A percentile compares a stretch with the other conserved stretches of the same genome.
Evolutionary conservation across 352 stramenopile species (phyloP).

Genomic region (Lagenidium sp.): DNA sequence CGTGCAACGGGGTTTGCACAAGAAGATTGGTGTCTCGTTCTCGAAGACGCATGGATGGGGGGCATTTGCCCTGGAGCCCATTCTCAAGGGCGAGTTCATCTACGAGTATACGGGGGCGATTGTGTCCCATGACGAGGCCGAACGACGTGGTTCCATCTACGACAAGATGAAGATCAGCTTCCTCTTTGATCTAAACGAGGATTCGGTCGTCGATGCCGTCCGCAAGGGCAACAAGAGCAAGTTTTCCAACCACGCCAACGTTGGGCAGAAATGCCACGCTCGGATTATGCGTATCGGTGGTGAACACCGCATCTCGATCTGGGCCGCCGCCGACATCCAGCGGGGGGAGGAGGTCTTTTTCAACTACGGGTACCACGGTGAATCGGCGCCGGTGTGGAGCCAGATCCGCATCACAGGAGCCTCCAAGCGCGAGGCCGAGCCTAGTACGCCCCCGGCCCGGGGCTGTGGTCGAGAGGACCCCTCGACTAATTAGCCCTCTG

Average conservation of each 20-base stretch:
- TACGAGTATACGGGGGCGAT: conserved; percentile 54
- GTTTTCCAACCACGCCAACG: conserved; percentile 74
- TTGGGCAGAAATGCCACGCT: conserved; percentile 60
- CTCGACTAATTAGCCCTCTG: no score
- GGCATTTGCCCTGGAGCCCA: conserved; percentile 32
- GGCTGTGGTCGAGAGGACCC: no score
- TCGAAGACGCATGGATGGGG: conserved; percentile 47
- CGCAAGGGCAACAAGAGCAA: conserved; percentile 89
- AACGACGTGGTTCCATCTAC: conserved; percentile 65
- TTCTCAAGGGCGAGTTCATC: conserved; percentile 36
- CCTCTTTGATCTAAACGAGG: conserved; percentile 89
- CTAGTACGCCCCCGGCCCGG: no score
- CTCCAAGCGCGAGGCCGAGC: conserved; percentile 12
- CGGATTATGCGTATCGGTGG: conserved; percentile 78
- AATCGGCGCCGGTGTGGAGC: conserved; percentile 49
- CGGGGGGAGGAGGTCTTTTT: conserved; percentile 57
- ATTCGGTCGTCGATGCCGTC: conserved; percentile 82
- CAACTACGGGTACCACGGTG: conserved; percentile 52
- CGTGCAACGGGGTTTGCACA: conserved; percentile 18
- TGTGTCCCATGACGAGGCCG: conserved; percentile 49
- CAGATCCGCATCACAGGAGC: conserved; percentile 20
- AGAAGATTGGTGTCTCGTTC: conserved; percentile 31
- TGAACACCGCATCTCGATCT: conserved; percentile 87
- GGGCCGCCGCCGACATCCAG: conserved; percentile 68
- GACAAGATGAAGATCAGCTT: conserved; percentile 78